These are phyloP conservation scores for Backusella psychrophila DNA, from an alignment of 192 early-diverging fungal species.

Conservation along the genomic window DNA sequence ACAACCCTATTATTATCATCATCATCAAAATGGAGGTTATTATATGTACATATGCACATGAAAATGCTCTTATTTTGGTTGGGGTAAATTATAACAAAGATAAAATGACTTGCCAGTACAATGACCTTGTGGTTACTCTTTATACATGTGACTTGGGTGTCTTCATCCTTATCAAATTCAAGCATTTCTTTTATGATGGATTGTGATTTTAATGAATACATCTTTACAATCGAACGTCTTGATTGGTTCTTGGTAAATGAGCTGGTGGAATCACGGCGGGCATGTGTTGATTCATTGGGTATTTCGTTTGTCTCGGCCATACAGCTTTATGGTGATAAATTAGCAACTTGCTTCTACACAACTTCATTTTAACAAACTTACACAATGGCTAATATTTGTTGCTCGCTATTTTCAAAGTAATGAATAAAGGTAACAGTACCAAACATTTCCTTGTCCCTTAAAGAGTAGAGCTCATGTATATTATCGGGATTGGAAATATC, in stretches of 20 bases:
- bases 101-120: constrained; percentile 52
- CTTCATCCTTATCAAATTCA: constrained; percentile 39
- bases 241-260: background rate
- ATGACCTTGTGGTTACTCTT: constrained; percentile 56
- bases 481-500: constrained; percentile 61
- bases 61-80: background rate
- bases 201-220: constrained; percentile 61
- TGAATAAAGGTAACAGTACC: constrained; percentile 50
- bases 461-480: constrained; percentile 61
- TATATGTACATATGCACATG: background rate
- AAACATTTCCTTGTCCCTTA: constrained; percentile 45
- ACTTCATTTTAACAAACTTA: background rate
- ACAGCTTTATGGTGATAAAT: background rate
- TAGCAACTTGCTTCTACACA: background rate
- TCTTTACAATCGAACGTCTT: constrained; percentile 21
- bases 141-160: constrained; percentile 40
- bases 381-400: constrained; percentile 31
- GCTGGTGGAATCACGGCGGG: background rate
- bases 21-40: background rate
- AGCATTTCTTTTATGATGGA: constrained; percentile 44
- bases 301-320: background rate
- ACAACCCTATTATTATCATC: constrained; percentile 8
- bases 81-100: background rate
- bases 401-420: constrained; percentile 26
- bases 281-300: background rate